Conservation (phyloP, 2,329 filamentous ascomycete genomes). For the Neurospora sp. region DNA sequence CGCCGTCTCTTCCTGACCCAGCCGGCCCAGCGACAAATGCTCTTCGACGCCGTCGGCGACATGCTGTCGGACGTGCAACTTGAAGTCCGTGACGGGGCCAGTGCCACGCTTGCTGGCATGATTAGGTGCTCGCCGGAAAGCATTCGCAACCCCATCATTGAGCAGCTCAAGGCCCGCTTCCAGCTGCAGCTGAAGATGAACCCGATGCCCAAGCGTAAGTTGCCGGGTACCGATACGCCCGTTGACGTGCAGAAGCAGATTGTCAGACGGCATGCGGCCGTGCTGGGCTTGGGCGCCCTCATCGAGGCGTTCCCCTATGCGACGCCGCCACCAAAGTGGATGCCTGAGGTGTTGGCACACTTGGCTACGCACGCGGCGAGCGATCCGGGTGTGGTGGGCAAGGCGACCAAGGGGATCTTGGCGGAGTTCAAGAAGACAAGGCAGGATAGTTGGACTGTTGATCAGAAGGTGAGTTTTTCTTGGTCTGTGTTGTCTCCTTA, state of each 20-base stretch:
- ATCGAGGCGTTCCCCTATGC: constrained; percentile 95
- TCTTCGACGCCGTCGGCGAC: constrained; percentile 87
- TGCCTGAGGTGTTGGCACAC: constrained; percentile 83
- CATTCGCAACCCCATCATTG: constrained; percentile 70
- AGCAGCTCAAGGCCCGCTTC: constrained; percentile 68
- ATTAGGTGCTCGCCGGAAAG: constrained; percentile 83
- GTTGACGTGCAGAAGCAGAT: constrained; percentile 67
- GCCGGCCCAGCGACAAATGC: constrained; percentile 60
- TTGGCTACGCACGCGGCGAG: constrained; percentile 77
- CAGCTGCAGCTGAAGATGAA: constrained; percentile 69
- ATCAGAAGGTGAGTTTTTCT: constrained; percentile 71
- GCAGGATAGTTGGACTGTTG: constrained; percentile 96
- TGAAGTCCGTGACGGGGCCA: constrained; percentile 89
- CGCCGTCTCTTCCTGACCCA: constrained; percentile 83
- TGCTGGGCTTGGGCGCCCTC: constrained; percentile 80
- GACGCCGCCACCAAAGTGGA: constrained; percentile 84
- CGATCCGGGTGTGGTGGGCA: constrained; percentile 86
- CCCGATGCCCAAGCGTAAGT: constrained; percentile 70
- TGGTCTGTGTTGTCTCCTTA: too few species aligned
- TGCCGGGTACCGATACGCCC: constrained; percentile 57
- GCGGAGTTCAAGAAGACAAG: constrained; percentile 99
- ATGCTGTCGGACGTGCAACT: constrained; percentile 91
- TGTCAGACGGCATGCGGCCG: constrained; percentile 77
- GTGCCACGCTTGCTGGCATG: constrained; percentile 90
- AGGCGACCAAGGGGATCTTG: constrained; percentile 86